Base-by-base conservation (phyloP, 2,329 filamentous ascomycete species). In the Alternaria ventricosa region DNA sequence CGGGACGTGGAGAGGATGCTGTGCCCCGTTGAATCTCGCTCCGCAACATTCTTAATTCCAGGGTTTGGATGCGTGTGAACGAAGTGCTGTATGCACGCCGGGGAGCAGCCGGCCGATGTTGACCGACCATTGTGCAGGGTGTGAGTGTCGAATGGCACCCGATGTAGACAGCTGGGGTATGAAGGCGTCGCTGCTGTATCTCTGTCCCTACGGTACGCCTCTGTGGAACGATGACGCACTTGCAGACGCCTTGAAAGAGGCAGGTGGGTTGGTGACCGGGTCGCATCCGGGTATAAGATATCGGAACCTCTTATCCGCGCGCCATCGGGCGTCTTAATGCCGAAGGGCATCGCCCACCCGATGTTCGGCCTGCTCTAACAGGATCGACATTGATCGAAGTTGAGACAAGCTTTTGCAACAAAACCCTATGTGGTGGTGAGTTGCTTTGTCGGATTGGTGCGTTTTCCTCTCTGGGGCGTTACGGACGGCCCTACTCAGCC, bases 231-330 rank as follows among this genome's bases (percentile, higher is more conserved):
- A 58, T 58, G 55, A 51, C 55, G 45, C 46, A 51, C 28, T 28
- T 44, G 30, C n/a, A 30, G 7, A 41, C 28, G 55, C 13, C 28
- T 33, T 60, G 18, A 23, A 57, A 56, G 51, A 50, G 23, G 51
- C 54, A 33, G 54, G 54, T 46, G 54, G 28, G 43, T 30, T 44
- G n/a, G 47, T 9, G 30, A 6, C 45, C 45, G 51, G 36, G n/a
- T 23, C 55, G 41, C 22, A 10, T 30, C 47, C 55, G 60, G 60
- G 49, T 28, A 62, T 62, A 54, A 62, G 36, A n/a, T 36, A 13
- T 51, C 49, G 49, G 49, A 51, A 33, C 27, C 49, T 23, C 30
- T 30, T 51, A 15, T 33, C 30, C 28, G 28, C 49, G 49, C 49
- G 30, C 20, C 2, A 53, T 53, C 49, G 30, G 49, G 49, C 22